These are phyloP conservation scores for Rhizophora apiculata DNA, from an alignment of 345 rosid species.

Conservation along the genomic window DNA sequence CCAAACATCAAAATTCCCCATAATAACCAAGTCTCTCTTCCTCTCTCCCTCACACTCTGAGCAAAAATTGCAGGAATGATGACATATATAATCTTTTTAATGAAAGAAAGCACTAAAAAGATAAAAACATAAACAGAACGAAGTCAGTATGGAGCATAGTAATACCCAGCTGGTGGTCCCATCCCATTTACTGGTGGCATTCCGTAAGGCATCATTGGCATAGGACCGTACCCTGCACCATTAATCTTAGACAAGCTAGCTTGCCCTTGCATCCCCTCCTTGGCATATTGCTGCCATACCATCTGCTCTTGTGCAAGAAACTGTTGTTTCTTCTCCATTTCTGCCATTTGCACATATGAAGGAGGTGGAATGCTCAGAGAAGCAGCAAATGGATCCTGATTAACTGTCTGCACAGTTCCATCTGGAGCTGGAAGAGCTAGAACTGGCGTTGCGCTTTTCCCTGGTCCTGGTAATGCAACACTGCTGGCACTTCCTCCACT, in stretches of 20 bases:
- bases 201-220: constrained; percentile 49
- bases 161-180: constrained; percentile 50
- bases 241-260: constrained; percentile 46
- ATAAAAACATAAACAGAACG: constrained; percentile 25
- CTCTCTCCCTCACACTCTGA: constrained; percentile 17
- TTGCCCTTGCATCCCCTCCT: constrained; percentile 81
- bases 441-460: constrained; percentile 51
- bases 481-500: constrained; percentile 85
- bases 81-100: constrained; percentile 20
- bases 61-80: constrained; percentile 27
- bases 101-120: constrained; percentile 20
- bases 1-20: constrained; percentile 33
- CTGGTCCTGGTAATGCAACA: constrained; percentile 54
- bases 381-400: constrained; percentile 63
- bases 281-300: constrained; percentile 63
- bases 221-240: constrained; percentile 37
- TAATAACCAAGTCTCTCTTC: constrained; percentile 15
- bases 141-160: constrained; percentile 38
- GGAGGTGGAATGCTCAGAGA: constrained; percentile 62
- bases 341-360: constrained; percentile 62
- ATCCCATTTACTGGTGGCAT: constrained; percentile 53
- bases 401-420: constrained; percentile 41
- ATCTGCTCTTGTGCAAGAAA: constrained; percentile 60
- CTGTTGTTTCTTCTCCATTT: constrained; percentile 69
- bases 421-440: constrained; percentile 73